Evolutionary conservation across 2,329 filamentous ascomycete species (phyloP), one percentile per base, ranked within the genome.

Genomic region (Arthrobotrys pseudoclavata): DNA sequence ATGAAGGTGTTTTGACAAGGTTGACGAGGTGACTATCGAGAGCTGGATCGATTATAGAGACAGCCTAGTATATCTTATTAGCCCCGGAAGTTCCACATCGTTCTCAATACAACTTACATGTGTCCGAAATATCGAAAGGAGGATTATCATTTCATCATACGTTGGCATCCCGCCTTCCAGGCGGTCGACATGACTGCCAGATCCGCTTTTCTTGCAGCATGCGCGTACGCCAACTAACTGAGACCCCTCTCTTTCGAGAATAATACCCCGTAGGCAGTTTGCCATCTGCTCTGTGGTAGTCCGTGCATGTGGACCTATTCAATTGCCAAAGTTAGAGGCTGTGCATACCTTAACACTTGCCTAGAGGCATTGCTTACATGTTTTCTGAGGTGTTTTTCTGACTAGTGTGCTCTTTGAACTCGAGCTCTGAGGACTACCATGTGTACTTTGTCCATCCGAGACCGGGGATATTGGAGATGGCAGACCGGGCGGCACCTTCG

Each of bases 231-330:
- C 29, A 3, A 15, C 29, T 13, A 48, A 6, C 9, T 48, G 34
- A 1, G 57, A 50, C 6, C 64, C 57, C n/a, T 69, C 71, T 12
- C 64, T 47, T 34, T 76, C 71, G 9, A 76, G 45, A 13, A 76
- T 57, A 24, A 76, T 76, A 22, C 55, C 50, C 4, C 71, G 47
- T n/a, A 76, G 63, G 42, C 55, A 69, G 15, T 64, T 64, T 13
- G 71, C 71, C 71, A 76, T 76, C 20, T 76, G 71, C 45, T 76
- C 71, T 18, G 71, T 76, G 1, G 57, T 76, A 4, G 71, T 76
- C 37, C 71, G n/a, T 5, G 71, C 64, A 34, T 76, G 71, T 1
- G 64, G 71, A 24, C 71, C 71, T 76, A 55, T 15, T 48, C 12
- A 45, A 64, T 48, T 37, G 10, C n/a, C 20, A 47, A n/a, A n/a